Evolutionary conservation across 345 rosid species (phyloP), one percentile per base, ranked within the genome.

Genomic region (Ceriops decandra): DNA sequence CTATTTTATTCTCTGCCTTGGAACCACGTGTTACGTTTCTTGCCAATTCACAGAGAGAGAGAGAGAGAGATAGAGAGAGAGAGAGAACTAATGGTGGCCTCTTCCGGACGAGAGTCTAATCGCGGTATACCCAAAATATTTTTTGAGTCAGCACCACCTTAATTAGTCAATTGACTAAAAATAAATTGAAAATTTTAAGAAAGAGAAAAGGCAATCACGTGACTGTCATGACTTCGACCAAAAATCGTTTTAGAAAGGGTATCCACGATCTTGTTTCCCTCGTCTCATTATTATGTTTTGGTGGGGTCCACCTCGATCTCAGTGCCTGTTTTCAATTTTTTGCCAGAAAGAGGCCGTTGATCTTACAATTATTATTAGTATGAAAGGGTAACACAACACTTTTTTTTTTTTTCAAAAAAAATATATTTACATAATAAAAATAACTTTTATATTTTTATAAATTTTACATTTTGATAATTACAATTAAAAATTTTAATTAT

Each of bases 211-310:
- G 70, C 31, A 62, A 62, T 76, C 84, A 81, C 85, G 82, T 81
- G 87, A 77, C 67, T 74, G 60, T 77, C 80, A 75, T 80, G 80
- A 77, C 79, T 73, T 49, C 78, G 68, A 64, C 68, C 67, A 65
- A 77, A 66, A 52, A 31, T 42, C 20, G 8, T 20, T 49, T 4
- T 19, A 16, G 21, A 1, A 47, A 24, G 7, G 1, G 19, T 26
- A 60, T 7, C 68, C 36, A 57, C 24, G 52, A 6, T 32, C 58
- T n/a, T 19, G 35, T 42, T 52, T 51, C 5, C 30, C 53, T 35
- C 38, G 57, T 35, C 70, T 77, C 64, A 80, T 77, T 72, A 74
- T 80, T 82, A 61, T 64, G 75, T 70, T 72, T 63, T 62, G 69
- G 75, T 74, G 66, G 70, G 31, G 26, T 24, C 57, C 76, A 3